Percentiles rank a stretch among this genome's conserved stretches.
These are phyloP conservation scores for Aspergillus panamensis DNA, from an alignment of 495 filamentous ascomycete genomes.

Conservation along the genomic window DNA sequence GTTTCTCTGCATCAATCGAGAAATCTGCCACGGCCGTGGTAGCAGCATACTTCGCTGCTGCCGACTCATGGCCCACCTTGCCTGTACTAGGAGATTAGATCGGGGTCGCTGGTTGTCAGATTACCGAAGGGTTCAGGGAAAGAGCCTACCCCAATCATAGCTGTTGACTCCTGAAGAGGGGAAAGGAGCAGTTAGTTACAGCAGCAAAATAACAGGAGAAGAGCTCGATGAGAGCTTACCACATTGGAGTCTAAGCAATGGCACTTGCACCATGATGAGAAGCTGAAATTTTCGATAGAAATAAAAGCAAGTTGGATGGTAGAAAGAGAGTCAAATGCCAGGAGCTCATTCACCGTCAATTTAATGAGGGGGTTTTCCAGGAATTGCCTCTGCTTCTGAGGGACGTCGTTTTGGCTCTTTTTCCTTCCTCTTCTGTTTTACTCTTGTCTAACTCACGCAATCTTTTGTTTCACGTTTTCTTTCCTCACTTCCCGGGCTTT, in stretches of 20 bases:
- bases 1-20: conserved; percentile 70
- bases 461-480: not conserved
- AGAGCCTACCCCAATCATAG: conserved; percentile 85
- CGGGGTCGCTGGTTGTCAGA: conserved; percentile 11
- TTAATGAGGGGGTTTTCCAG: conserved; percentile 12
- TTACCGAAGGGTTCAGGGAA: conserved; percentile 15
- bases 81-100: conserved; percentile 41
- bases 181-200: conserved; percentile 2
- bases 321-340: not conserved
- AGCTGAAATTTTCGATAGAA: not conserved
- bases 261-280: conserved; percentile 63
- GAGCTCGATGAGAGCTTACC: conserved; percentile 48
- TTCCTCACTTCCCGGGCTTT: not conserved
- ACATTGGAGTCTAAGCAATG: conserved; percentile 88
- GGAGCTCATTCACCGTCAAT: conserved; percentile 4
- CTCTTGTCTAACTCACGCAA: not conserved
- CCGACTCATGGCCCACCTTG: conserved; percentile 72
- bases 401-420: not conserved
- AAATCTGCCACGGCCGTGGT: conserved; percentile 69
- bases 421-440: not conserved
- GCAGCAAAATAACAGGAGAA: not conserved
- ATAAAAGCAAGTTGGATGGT: conserved; percentile 3
- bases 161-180: conserved; percentile 72
- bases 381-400: not conserved
- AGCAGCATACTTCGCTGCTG: conserved; percentile 71